phyloP scores from a whole-genome alignment of 2,329 filamentous ascomycete genomes.

The Ophiocordyceps camponoti-floridani region DNA sequence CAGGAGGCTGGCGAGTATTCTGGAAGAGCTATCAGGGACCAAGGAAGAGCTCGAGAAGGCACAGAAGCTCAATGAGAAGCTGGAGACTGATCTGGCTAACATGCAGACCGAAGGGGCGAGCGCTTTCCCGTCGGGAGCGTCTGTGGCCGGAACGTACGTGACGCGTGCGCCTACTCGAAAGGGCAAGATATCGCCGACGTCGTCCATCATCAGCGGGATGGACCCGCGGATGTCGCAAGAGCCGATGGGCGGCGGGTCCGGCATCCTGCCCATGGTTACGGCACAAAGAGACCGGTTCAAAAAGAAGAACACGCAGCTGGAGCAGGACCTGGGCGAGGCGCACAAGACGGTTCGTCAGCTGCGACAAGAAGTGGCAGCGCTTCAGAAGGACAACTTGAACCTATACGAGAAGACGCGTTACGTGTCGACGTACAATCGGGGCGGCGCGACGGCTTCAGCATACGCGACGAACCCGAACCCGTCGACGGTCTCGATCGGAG shows the following conservation, averaged over 20 bases:
- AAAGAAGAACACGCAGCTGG: slow-evolving; percentile 80
- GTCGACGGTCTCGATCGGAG: slow-evolving; percentile 39
- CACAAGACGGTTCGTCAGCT: slow-evolving; percentile 72
- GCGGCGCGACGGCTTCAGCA: slow-evolving; percentile 41
- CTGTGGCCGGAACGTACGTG: slow-evolving; percentile 79
- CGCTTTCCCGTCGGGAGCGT: slow-evolving; percentile 74
- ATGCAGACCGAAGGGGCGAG: slow-evolving; percentile 76
- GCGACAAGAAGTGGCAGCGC: slow-evolving; percentile 72
- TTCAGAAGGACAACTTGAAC: slow-evolving; percentile 91
- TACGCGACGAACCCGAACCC: slow-evolving; percentile 58
- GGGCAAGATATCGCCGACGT: slow-evolving; percentile 71
- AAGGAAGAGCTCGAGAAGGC: slow-evolving; percentile 77
- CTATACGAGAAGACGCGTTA: slow-evolving; percentile 97
- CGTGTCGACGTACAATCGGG: slow-evolving; percentile 78
- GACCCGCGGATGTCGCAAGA: slow-evolving; percentile 46
- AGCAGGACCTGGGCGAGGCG: slow-evolving; percentile 71
- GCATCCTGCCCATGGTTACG: slow-evolving; percentile 94
- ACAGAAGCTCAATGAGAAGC: slow-evolving; percentile 66
- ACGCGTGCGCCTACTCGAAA: slow-evolving; percentile 43
- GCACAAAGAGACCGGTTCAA: slow-evolving; percentile 97
- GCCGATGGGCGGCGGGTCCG: slow-evolving; percentile 56
- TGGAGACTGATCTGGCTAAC: slow-evolving; percentile 80
- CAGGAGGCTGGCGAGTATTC: slow-evolving; percentile 56
- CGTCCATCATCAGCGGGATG: slow-evolving; percentile 96
- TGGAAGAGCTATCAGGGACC: slow-evolving; percentile 66